These are phyloP conservation scores for Aurantiochytrium sp. DNA, from an alignment of 108 stramenopile genomes.

Conservation along the genomic window DNA sequence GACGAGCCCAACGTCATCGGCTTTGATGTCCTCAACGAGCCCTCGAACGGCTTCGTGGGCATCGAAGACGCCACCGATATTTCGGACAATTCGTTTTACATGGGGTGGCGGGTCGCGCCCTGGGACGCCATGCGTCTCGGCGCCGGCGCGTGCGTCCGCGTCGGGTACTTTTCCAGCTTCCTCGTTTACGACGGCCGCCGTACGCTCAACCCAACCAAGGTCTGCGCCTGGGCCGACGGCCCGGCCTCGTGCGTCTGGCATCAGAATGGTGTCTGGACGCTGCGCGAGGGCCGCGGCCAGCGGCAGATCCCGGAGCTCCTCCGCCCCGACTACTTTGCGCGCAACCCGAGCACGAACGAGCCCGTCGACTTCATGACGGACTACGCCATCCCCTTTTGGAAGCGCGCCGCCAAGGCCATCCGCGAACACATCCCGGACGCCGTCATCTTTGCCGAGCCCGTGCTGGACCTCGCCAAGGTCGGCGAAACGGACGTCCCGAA, in stretches of 20 bases:
- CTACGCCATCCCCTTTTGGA: constrained; percentile 23
- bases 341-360: neutral
- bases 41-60: constrained; percentile 25
- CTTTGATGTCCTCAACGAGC: constrained; percentile 36
- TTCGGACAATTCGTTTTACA: neutral
- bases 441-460: constrained; percentile 32
- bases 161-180: constrained; percentile 29
- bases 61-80: constrained; percentile 26
- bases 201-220: neutral
- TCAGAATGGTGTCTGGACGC: constrained; percentile 17
- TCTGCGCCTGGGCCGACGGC: constrained; percentile 31
- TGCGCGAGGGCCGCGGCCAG: neutral
- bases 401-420: neutral
- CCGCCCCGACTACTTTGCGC: neutral
- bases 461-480: constrained; percentile 12
- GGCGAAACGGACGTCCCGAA: neutral
- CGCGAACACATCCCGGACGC: constrained; percentile 31
- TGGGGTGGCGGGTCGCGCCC: constrained; percentile 19
- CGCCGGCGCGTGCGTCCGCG: neutral
- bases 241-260: neutral
- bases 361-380: neutral
- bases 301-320: neutral
- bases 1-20: constrained; percentile 26
- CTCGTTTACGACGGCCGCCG: neutral
- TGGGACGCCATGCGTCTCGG: constrained; percentile 29